Evolutionary conservation across 139 green algal genomes (phyloP).

Genomic region (Chlorella sp.): DNA sequence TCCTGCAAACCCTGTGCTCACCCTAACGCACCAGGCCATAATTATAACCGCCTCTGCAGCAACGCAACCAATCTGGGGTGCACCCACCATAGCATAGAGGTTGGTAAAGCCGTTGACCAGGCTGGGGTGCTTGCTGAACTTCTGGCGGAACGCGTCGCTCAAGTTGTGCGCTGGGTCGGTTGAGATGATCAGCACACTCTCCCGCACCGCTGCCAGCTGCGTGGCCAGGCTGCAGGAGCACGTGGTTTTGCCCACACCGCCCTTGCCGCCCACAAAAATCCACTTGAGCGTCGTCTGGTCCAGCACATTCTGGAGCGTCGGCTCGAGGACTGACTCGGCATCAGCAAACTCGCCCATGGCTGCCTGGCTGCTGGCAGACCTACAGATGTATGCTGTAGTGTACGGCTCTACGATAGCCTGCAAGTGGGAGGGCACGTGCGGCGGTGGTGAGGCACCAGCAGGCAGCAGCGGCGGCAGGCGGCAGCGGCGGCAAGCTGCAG

Average conservation of each 20-base stretch:
- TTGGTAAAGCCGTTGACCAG: slow-evolving; percentile 91
- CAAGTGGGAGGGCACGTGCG: neutral
- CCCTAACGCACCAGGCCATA: neutral
- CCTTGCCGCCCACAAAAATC: slow-evolving; percentile 97
- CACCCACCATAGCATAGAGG: slow-evolving; percentile 93
- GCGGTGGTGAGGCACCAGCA: neutral
- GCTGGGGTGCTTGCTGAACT: slow-evolving; percentile 89
- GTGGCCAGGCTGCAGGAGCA: slow-evolving; percentile 88
- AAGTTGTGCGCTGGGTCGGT: slow-evolving; percentile 98
- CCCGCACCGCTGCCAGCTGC: slow-evolving; percentile 79
- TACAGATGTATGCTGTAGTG: neutral
- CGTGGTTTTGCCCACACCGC: slow-evolving; percentile 93
- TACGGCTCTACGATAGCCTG: neutral
- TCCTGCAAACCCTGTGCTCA: too few relatives aligned
- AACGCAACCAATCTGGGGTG: neutral
- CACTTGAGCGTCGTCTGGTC: slow-evolving; percentile 91
- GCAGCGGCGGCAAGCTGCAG: neutral
- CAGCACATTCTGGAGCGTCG: slow-evolving; percentile 89
- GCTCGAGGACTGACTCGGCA: slow-evolving; percentile 58
- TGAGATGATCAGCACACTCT: slow-evolving; percentile 95
- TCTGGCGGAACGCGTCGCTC: slow-evolving; percentile 95
- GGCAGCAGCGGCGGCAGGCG: neutral
- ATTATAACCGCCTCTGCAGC: neutral
- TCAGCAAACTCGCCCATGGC: slow-evolving; percentile 28
- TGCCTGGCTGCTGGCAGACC: neutral